Evolutionary conservation across 2,329 filamentous ascomycete species (phyloP).

Genomic region (Hypomyces perniciosus): DNA sequence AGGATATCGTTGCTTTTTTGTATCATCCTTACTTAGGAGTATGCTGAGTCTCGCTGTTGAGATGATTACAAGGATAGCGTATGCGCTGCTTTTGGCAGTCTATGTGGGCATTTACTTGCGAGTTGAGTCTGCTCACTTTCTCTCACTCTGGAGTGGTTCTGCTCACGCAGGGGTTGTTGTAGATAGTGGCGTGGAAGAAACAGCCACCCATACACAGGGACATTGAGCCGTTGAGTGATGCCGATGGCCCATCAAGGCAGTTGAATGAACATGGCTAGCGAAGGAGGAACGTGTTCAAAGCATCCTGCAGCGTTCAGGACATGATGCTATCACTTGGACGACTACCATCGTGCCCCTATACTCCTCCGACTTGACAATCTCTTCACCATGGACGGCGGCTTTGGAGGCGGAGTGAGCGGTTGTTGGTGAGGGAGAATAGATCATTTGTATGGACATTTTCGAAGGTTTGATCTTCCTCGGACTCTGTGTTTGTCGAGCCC

Average conservation of each 20-base stretch:
- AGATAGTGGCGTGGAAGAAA: too few species aligned
- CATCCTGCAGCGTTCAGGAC: neutral
- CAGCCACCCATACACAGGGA: too few species aligned
- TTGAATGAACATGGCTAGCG: too few species aligned
- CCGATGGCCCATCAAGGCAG: too few species aligned
- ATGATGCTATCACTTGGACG: neutral
- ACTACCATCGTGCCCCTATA: conserved; percentile 5
- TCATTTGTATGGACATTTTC: neutral
- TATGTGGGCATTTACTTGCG: conserved; percentile 3
- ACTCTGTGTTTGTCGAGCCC: conserved; percentile 2
- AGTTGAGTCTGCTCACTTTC: too few species aligned
- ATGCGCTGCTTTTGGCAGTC: conserved; percentile 7
- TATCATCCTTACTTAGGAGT: neutral
- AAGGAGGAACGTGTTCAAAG: neutral
- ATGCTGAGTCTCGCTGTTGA: neutral
- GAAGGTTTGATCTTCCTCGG: neutral
- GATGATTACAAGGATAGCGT: conserved; percentile 3
- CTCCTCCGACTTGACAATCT: conserved; percentile 3
- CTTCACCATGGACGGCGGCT: conserved; percentile 36
- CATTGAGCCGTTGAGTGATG: too few species aligned
- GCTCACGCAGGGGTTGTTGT: too few species aligned
- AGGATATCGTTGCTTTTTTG: too few species aligned
- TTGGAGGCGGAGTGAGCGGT: conserved; percentile 49
- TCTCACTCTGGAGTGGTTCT: too few species aligned
- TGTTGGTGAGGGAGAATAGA: conserved; percentile 22